These are phyloP conservation scores for Entophlyctis luteolus DNA, from an alignment of 192 early-diverging fungal species.

Conservation along the genomic window DNA sequence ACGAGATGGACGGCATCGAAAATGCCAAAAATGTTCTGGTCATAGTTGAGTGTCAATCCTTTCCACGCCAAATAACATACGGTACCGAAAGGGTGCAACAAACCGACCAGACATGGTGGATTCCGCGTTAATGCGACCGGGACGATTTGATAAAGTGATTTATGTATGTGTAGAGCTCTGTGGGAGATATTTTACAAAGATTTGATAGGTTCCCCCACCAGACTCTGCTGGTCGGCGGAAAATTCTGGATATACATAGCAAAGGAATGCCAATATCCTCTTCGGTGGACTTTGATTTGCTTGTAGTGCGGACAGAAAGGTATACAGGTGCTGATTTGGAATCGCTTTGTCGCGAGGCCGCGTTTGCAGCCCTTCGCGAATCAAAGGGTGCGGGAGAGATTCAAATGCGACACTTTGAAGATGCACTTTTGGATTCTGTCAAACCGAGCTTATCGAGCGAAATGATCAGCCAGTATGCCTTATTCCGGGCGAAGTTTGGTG, in stretches of 20 bases:
- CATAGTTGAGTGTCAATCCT: slow-evolving; percentile 49
- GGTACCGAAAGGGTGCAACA: slow-evolving; percentile 66
- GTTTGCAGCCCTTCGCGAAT: slow-evolving; percentile 42
- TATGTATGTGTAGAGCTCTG: slow-evolving; percentile 41
- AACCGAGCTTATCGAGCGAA: slow-evolving; percentile 60
- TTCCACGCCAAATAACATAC: background rate
- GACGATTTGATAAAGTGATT: slow-evolving; percentile 83
- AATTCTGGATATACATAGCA: slow-evolving; percentile 67
- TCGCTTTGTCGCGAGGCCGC: slow-evolving; percentile 60
- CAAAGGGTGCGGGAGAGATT: slow-evolving; percentile 22
- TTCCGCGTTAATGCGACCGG: slow-evolving; percentile 78
- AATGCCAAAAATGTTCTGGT: slow-evolving; percentile 76
- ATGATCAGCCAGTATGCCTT: slow-evolving; percentile 58
- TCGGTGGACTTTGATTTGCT: slow-evolving; percentile 35
- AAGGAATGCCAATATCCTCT: slow-evolving; percentile 51
- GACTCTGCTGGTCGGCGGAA: slow-evolving; percentile 46
- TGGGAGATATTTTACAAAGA: background rate
- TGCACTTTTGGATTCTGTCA: slow-evolving; percentile 48
- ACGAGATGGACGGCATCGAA: slow-evolving; percentile 98
- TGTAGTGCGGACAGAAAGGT: slow-evolving; percentile 57
- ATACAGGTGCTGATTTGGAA: slow-evolving; percentile 75
- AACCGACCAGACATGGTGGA: slow-evolving; percentile 86
- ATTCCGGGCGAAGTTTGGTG: slow-evolving; percentile 44
- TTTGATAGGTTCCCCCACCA: slow-evolving; percentile 54
- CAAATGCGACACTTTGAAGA: slow-evolving; percentile 51